Evolutionary conservation across 2,329 filamentous ascomycete species (phyloP).

Genomic region (Bipolaris sorokiniana): DNA sequence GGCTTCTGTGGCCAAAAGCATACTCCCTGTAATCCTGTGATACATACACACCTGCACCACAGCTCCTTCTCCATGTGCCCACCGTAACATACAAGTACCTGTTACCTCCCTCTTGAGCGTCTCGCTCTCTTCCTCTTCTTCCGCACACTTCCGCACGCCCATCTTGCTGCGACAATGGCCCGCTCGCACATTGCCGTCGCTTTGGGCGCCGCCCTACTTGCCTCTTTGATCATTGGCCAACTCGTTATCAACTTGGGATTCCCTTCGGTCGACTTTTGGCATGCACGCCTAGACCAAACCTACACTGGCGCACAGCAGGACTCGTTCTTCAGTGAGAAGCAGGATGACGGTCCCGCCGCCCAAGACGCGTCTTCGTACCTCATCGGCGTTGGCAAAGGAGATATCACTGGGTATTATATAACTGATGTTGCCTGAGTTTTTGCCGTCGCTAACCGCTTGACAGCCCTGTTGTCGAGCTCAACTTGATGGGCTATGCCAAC

Average conservation of each 20-base stretch:
- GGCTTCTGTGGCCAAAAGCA: conserved; percentile 1
- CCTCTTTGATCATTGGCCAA: conserved; percentile 43
- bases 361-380: conserved; percentile 60
- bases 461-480: conserved; percentile 85
- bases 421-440: neutral
- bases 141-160: conserved; percentile 27
- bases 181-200: conserved; percentile 49
- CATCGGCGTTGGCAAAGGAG: conserved; percentile 72
- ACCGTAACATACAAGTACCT: conserved; percentile 11
- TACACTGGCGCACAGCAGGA: conserved; percentile 32
- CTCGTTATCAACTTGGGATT: conserved; percentile 45
- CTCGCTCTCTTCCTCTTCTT: conserved; percentile 7
- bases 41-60: neutral
- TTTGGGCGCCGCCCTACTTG: conserved; percentile 44
- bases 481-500: conserved; percentile 91
- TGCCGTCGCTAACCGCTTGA: conserved; percentile 16
- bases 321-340: conserved; percentile 36
- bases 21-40: neutral
- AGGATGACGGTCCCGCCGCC: conserved; percentile 32
- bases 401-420: conserved; percentile 69
- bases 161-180: conserved; percentile 43
- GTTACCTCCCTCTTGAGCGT: conserved; percentile 6
- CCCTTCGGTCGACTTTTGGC: conserved; percentile 47
- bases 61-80: neutral
- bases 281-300: conserved; percentile 34